phyloP scores from a whole-genome alignment of 1,284 basidiomycete species.

The Malassezia brasiliensis region DNA sequence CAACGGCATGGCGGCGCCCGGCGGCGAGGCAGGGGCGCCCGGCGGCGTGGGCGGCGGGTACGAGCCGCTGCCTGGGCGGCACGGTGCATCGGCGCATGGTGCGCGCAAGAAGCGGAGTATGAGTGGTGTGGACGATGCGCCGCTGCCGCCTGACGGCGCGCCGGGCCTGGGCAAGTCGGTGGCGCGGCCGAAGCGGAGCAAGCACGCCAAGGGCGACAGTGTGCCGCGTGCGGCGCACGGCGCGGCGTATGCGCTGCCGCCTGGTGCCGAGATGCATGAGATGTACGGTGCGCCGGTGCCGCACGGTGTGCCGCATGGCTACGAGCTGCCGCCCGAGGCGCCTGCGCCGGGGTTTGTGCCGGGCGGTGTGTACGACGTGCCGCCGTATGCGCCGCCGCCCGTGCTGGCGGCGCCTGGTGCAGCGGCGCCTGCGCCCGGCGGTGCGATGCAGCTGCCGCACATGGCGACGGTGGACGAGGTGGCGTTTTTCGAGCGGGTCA shows the following conservation, averaged over 20 bases:
- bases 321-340: slow-evolving; percentile 35
- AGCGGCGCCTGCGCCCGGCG: not conserved
- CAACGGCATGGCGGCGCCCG: slow-evolving; percentile 24
- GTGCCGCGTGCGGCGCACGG: slow-evolving; percentile 4
- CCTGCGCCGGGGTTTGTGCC: slow-evolving; percentile 18
- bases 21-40: slow-evolving; percentile 8
- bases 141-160: slow-evolving; percentile 3
- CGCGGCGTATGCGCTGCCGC: slow-evolving; percentile 16
- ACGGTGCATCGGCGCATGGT: slow-evolving; percentile 29
- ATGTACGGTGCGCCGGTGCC: slow-evolving; percentile 7
- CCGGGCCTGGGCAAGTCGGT: slow-evolving; percentile 22
- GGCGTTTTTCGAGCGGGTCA: slow-evolving; percentile 86
- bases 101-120: slow-evolving; percentile 31
- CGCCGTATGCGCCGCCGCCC: slow-evolving; percentile 19
- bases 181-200: slow-evolving; percentile 34
- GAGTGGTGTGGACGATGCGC: slow-evolving; percentile 13
- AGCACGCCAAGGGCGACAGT: slow-evolving; percentile 24
- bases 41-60: not conserved
- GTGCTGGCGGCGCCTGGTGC: slow-evolving; percentile 5
- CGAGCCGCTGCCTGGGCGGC: slow-evolving; percentile 35
- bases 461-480: slow-evolving; percentile 68
- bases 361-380: slow-evolving; percentile 18
- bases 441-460: slow-evolving; percentile 10
- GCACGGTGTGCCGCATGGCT: slow-evolving; percentile 13
- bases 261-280: slow-evolving; percentile 15